These are phyloP conservation scores for Penicillium waksmanii DNA, from an alignment of 495 filamentous ascomycete species.

Conservation along the genomic window DNA sequence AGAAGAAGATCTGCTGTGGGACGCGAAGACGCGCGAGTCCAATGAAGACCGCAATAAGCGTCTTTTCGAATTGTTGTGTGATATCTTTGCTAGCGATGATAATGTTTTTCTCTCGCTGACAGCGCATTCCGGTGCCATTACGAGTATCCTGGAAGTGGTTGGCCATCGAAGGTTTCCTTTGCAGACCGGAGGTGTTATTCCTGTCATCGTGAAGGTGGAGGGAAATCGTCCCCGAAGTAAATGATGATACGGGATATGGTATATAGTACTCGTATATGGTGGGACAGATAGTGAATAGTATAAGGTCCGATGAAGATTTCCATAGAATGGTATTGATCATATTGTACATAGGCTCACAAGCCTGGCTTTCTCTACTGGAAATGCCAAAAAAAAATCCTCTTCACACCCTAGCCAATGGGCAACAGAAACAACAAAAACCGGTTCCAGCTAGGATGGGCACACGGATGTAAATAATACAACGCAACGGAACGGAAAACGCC, in stretches of 20 bases:
- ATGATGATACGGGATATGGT: neutral
- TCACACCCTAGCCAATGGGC: constrained; percentile 15
- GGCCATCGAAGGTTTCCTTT: constrained; percentile 69
- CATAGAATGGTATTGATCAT: constrained; percentile 9
- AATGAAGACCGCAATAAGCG: constrained; percentile 59
- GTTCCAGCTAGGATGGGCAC: constrained; percentile 10
- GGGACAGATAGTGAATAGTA: neutral
- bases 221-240: constrained; percentile 1
- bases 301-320: neutral
- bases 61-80: constrained; percentile 58
- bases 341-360: constrained; percentile 34
- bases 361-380: constrained; percentile 28
- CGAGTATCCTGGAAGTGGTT: constrained; percentile 59
- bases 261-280: too few relatives aligned
- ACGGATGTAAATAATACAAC: constrained; percentile 32
- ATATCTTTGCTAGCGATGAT: constrained; percentile 64
- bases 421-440: constrained; percentile 23
- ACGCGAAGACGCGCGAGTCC: constrained; percentile 56
- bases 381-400: constrained; percentile 27
- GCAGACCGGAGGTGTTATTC: constrained; percentile 71
- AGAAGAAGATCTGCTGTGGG: constrained; percentile 65
- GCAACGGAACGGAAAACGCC: constrained; percentile 29
- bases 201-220: constrained; percentile 66
- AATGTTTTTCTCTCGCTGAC: constrained; percentile 69
- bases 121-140: constrained; percentile 74